Base-by-base conservation (phyloP, 2,329 filamentous ascomycete species). In the Mycogone perniciosa region DNA sequence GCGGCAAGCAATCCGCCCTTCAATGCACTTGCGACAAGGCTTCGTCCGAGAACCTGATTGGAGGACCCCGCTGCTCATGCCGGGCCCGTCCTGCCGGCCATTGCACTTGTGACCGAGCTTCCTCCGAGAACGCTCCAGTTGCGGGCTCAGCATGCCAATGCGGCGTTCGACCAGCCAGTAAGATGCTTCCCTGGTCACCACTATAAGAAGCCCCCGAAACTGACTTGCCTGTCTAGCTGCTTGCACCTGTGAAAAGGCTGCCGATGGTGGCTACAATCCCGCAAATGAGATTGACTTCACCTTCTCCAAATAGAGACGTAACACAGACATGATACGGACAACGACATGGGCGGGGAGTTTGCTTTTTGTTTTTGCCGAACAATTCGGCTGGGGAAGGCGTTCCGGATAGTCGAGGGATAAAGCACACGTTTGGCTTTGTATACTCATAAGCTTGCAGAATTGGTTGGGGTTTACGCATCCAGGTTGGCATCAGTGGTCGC, bases 271-370 rank as follows among this genome's bases (percentile, higher is more conserved):
- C 37, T 76, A 77, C 52, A 81, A 86, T 58, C 77, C 82, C 43
- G 66, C 68, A 30, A 76, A 85, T 59, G 91, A 96, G 80, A 88
- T 80, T 45, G 91, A 96, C 70, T 96, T 96, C 65, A 96, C 90
- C 49, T 54, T 85, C 48, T 20, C 52, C 40, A 51, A 54, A 51
- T 53, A 53, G 46, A 38, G 4, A 13, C 7, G 7, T 13, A 31
- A 7, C 27, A 8, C 20, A 10, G 35, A 26, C 3, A 20, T 20
- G 20, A 20, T 20, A 20, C 20, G 20, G 20, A 20, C 20, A 20
- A 20, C 20, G 20, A 20, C 20, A 20, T 20, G 20, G 20, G 20
- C 20, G 3, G 35, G 6, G 10, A 29, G 13, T 42, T 42, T 26
- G 39, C 39, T 6, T 41, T 4, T 20, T 13, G 10, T 20, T 9